Evolutionary conservation across 2,329 filamentous ascomycete genomes (phyloP).

Genomic region (Exophiala mesophila): DNA sequence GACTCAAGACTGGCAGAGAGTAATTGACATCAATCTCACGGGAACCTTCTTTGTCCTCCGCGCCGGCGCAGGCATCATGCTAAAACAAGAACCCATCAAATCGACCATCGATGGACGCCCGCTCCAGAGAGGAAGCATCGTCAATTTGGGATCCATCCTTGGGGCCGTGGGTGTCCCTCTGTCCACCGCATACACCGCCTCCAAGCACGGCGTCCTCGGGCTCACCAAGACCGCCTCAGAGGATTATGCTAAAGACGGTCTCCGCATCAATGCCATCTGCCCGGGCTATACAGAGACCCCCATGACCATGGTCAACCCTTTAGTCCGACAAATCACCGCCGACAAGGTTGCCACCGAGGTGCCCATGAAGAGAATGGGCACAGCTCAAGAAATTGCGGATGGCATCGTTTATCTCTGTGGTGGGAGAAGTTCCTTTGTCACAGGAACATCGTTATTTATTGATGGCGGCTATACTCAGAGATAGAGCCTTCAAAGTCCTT

Average conservation of each 20-base stretch:
- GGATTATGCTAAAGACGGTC: slow-evolving; percentile 40
- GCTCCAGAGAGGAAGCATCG: slow-evolving; percentile 43
- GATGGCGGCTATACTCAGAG: slow-evolving; percentile 61
- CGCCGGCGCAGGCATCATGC: slow-evolving; percentile 41
- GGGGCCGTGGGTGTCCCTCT: slow-evolving; percentile 45
- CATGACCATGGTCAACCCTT: slow-evolving; percentile 77
- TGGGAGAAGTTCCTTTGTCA: slow-evolving; percentile 66
- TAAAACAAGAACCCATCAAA: slow-evolving; percentile 39
- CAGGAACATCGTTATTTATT: slow-evolving; percentile 62
- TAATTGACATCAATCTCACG: slow-evolving; percentile 42
- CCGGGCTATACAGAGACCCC: slow-evolving; percentile 55
- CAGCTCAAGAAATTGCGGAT: slow-evolving; percentile 49
- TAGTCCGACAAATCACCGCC: slow-evolving; percentile 60
- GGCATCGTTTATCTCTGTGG: slow-evolving; percentile 64
- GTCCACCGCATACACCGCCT: slow-evolving; percentile 34
- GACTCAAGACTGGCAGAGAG: slow-evolving; percentile 36
- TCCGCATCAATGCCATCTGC: slow-evolving; percentile 50
- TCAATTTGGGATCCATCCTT: slow-evolving; percentile 51
- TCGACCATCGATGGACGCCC: slow-evolving; percentile 34
- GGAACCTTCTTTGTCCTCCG: slow-evolving; percentile 42
- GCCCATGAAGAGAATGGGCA: slow-evolving; percentile 50
- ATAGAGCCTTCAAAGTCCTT: too few relatives aligned
- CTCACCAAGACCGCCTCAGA: slow-evolving; percentile 55
- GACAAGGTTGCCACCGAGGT: slow-evolving; percentile 41
- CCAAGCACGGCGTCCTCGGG: slow-evolving; percentile 54